Percentiles rank a stretch among this genome's conserved stretches.
phyloP scores from a whole-genome alignment of 2,329 filamentous ascomycete species.

The Ceratocystis variospora region DNA sequence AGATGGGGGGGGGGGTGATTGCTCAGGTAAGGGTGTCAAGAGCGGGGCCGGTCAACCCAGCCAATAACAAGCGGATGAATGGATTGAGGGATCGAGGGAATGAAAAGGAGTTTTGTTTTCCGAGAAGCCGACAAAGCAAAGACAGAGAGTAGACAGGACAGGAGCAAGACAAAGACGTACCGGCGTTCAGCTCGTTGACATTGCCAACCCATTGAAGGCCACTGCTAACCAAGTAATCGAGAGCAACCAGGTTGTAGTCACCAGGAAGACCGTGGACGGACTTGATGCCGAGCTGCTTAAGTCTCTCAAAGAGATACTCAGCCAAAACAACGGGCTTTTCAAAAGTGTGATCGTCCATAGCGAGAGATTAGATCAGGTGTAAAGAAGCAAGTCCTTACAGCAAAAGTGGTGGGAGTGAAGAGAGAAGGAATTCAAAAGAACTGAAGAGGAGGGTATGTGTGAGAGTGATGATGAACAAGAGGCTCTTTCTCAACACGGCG shows the following conservation, averaged over 20 bases:
- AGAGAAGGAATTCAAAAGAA: not conserved
- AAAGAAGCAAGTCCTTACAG: not conserved
- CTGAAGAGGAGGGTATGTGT: not conserved
- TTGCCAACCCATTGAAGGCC: conserved; percentile 54
- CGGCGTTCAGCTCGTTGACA: conserved; percentile 60
- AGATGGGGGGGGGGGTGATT: not conserved
- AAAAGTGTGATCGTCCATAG: conserved; percentile 23
- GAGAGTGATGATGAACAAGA: not conserved
- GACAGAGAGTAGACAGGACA: not conserved
- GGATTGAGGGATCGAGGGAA: conserved; percentile 12
- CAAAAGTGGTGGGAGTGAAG: not conserved
- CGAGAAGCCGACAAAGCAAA: not conserved
- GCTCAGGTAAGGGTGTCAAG: not conserved
- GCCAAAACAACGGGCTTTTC: conserved; percentile 44
- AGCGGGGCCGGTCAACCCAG: not conserved
- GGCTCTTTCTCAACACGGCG: not conserved
- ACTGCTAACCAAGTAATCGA: conserved; percentile 49
- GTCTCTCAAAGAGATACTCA: conserved; percentile 53
- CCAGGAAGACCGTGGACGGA: conserved; percentile 57
- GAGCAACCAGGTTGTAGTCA: conserved; percentile 57
- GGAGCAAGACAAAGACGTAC: conserved; percentile 30
- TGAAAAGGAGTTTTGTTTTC: not conserved
- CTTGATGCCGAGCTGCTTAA: conserved; percentile 49
- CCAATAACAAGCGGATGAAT: not conserved
- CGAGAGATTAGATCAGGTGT: not conserved